phyloP scores from a whole-genome alignment of 1,284 basidiomycete genomes.

The Ganoderma boninense region DNA sequence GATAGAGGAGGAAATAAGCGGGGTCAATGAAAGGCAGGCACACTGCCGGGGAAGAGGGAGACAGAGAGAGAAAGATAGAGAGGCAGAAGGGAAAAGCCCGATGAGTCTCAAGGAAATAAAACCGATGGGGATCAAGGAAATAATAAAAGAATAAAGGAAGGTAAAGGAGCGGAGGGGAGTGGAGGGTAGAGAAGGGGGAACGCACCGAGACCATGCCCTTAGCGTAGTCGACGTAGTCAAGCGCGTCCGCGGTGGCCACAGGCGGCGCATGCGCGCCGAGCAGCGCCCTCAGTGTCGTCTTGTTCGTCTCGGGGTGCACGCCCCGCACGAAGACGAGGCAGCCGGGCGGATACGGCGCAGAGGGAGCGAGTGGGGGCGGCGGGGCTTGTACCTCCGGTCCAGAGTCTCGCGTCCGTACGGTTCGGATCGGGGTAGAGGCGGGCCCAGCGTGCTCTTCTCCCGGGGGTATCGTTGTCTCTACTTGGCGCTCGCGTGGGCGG shows the following conservation, averaged over 20 bases:
- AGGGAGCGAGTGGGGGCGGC: slow-evolving; percentile 28
- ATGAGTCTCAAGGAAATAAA: too few species aligned
- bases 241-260: slow-evolving; percentile 19
- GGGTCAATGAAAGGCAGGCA: too few species aligned
- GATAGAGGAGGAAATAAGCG: too few species aligned
- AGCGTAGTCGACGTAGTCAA: slow-evolving; percentile 81
- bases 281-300: slow-evolving; percentile 73
- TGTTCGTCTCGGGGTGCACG: slow-evolving; percentile 77
- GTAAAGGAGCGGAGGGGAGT: slow-evolving; percentile 52
- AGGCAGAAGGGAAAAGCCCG: too few species aligned
- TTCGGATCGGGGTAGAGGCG: background rate
- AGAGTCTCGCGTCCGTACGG: background rate
- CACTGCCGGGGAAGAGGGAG: too few species aligned
- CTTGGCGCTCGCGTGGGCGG: background rate
- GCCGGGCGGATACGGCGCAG: slow-evolving; percentile 61
- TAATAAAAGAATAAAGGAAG: too few species aligned
- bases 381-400: background rate
- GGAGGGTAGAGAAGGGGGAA: slow-evolving; percentile 17
- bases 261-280: slow-evolving; percentile 54
- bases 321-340: slow-evolving; percentile 77
- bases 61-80: too few species aligned
- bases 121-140: too few species aligned
- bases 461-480: background rate
- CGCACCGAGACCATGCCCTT: slow-evolving; percentile 79
- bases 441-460: background rate